Evolutionary conservation across 805 yeast species (phyloP).

Genomic region (Ogataea saltuana): DNA sequence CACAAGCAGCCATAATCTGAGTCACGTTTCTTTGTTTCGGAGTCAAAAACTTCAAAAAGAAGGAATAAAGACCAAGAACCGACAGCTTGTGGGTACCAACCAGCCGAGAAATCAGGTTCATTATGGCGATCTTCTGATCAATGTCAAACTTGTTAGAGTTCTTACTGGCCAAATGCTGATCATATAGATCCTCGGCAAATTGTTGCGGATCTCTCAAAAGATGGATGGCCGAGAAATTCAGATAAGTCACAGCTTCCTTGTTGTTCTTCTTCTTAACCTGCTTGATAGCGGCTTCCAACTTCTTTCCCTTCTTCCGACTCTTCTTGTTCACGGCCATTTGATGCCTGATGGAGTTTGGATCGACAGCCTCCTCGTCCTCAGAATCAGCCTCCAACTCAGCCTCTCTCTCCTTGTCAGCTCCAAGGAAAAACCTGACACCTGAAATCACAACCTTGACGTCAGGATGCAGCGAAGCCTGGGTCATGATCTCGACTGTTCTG

Average conservation of each 20-base stretch:
- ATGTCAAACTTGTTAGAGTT: constrained; percentile 69
- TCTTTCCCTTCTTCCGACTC: constrained; percentile 75
- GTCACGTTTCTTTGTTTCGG: constrained; percentile 96
- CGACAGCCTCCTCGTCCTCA: constrained; percentile 69
- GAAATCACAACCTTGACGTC: constrained; percentile 86
- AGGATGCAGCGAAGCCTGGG: constrained; percentile 88
- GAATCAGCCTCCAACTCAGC: constrained; percentile 74
- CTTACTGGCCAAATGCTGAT: constrained; percentile 69
- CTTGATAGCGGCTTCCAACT: constrained; percentile 73
- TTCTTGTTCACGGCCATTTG: constrained; percentile 82
- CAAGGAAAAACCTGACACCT: constrained; percentile 88
- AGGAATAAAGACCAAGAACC: constrained; percentile 86
- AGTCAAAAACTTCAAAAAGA: constrained; percentile 82
- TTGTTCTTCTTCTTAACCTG: constrained; percentile 59
- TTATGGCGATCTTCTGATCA: constrained; percentile 85
- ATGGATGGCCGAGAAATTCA: constrained; percentile 94
- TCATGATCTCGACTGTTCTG: constrained; percentile 95
- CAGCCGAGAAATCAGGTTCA: constrained; percentile 84
- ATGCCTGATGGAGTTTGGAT: constrained; percentile 73
- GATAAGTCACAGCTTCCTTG: constrained; percentile 60
- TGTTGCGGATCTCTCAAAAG: constrained; percentile 96
- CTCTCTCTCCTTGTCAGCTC: constrained; percentile 93
- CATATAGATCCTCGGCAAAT: constrained; percentile 83
- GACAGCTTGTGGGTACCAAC: constrained; percentile 94
- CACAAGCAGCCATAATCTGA: constrained; percentile 93